Evolutionary conservation across 2,329 filamentous ascomycete genomes (phyloP), one percentile per base, ranked within the genome.

Genomic region (Colletotrichum sojae): DNA sequence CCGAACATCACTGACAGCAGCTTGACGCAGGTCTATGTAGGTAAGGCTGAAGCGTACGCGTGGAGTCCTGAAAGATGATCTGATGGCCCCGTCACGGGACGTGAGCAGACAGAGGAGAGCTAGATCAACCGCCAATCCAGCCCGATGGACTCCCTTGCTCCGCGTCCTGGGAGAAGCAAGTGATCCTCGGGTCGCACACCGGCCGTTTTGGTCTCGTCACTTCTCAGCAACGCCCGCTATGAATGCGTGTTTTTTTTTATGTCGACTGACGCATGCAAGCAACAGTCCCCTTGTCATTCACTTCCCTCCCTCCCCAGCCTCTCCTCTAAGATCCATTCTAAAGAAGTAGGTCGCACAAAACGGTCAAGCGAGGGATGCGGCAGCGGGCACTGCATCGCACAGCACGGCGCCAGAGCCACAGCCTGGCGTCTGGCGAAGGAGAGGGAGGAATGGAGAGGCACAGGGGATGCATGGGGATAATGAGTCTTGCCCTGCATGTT

Each of bases 101-200:
- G 12, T 16, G 18, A 18, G 45, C 36, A 60, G 22, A 20, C 39
- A n/a, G 48, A n/a, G 46, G 3, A 52, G 3, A 52, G 43, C 20
- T 45, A 43, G 66, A 69, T 69, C 66, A 65, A 56, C 66, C 8
- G 66, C 40, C 49, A 60, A 69, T 61, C 66, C 66, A 55, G 25
- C 66, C 66, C 27, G 62, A 69, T 66, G 66, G 66, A 49, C 55
- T 59, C 51, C 6, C 18, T 59, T 66, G 62, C 56, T 69, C 66
- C 66, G 66, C 55, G 43, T 48, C 25, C 55, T 27, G 43, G 18
- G 66, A 69, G 51, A 9, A 66, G 66, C 40, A 66, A 66, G 9
- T 66, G 66, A 69, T 69, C 45, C 45, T 56, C 62, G 51, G 31
- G n/a, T 40, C 40, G 61, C 58, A 57, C 58, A 63, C 58, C 58